These are phyloP conservation scores for Ceriops decandra DNA, from an alignment of 345 rosid genomes.

Conservation along the genomic window DNA sequence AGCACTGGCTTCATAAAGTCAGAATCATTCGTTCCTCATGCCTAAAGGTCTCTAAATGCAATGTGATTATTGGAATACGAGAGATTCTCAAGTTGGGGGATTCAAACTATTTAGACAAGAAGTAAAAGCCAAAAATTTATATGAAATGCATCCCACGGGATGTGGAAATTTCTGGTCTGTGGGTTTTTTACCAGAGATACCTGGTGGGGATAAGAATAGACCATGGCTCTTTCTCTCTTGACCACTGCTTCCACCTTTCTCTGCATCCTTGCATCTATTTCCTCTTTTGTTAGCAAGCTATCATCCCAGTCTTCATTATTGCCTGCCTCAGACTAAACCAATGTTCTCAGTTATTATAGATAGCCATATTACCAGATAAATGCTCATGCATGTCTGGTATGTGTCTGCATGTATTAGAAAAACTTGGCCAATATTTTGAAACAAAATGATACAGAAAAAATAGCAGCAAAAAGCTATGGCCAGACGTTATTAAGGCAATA, in stretches of 20 bases:
- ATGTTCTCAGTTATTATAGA: slow-evolving; percentile 9
- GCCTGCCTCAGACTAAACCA: slow-evolving; percentile 62
- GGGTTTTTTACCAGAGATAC: slow-evolving; percentile 28
- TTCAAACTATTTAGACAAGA: not conserved
- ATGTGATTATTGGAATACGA: too few relatives aligned
- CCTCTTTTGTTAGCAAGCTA: slow-evolving; percentile 70
- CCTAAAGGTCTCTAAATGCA: too few relatives aligned
- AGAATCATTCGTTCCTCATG: not conserved
- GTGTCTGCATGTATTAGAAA: too few relatives aligned
- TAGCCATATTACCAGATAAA: not conserved
- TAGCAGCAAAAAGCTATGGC: not conserved
- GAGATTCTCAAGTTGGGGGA: too few relatives aligned
- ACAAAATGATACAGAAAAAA: not conserved
- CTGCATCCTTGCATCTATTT: slow-evolving; percentile 66
- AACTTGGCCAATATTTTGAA: not conserved
- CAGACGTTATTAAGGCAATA: not conserved
- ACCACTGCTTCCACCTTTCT: slow-evolving; percentile 72
- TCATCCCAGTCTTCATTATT: slow-evolving; percentile 73
- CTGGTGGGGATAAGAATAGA: slow-evolving; percentile 86
- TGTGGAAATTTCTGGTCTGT: not conserved
- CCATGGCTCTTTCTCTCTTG: slow-evolving; percentile 88
- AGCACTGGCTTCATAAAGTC: not conserved
- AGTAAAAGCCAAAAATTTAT: not conserved
- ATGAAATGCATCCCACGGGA: not conserved
- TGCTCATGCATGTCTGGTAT: too few relatives aligned